Base-by-base conservation (phyloP, 78 protist genomes). In the Emiliania huxleyi region DNA sequence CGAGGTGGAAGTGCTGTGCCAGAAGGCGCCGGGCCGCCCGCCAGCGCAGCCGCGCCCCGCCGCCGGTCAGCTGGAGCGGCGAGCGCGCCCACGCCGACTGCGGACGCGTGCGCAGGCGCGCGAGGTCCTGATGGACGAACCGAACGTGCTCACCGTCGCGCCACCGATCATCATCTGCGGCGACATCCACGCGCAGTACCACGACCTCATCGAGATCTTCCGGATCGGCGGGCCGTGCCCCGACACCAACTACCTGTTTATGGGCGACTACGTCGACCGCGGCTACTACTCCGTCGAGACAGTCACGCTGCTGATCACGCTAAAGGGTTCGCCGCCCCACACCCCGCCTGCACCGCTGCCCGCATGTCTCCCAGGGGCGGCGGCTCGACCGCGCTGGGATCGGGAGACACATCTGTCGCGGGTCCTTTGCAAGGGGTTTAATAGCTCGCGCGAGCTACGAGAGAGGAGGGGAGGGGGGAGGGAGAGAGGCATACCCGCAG, bases 81-180 rank as follows among this genome's bases (percentile, higher is more conserved):
- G 73, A 25, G 73, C 73, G 73, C 73, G 23, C 73, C 73, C 21
- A 62, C 21, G 23, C 73, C 21, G 37, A 62, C 73, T 25, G 23
- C 23, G 21, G 73, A 21, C 21, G 73, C 73, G 35, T 75, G 26
- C 56, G 87, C 79, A 94, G 96, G 92, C 96, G 8, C 44, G 92
- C 0, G 99, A 97, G 75, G 79, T 98, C 22, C 92, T 98, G 40
- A 62, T 93, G 26, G 95, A 97, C 8, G 99, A 98, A 73, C 42
- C 93, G 35, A 98, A 98, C 69, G 98, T 98, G 5, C 97, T 92
- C 37, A 87, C 92, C 26, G 96, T 98, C 26, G 42, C 71, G 37
- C 90, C 97, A 35, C 99, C 99, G 0, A 98, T 99, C 12, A 98
- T 99, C 1, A 98, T 99, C 12, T 96, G 98, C 75, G 99, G 99